Evolutionary conservation across 768 basidiomycete genomes (phyloP), one percentile per base, ranked within the genome.

Genomic region (Lentinula raphanica): DNA sequence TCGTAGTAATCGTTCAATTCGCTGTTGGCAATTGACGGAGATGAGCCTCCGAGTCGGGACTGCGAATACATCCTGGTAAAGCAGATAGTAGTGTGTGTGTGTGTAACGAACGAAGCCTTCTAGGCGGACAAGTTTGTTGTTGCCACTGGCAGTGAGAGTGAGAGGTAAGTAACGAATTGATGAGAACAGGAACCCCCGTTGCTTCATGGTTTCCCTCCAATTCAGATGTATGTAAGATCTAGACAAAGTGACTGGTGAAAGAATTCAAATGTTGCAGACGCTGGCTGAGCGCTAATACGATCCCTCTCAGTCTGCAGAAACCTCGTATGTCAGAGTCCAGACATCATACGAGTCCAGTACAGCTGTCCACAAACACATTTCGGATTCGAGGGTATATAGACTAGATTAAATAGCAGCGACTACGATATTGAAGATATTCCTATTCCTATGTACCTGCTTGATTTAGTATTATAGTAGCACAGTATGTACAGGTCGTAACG

Each of bases 1-100:
- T 57, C 56, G 21, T 57, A 57, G 35, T 49, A 57, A 27, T 57
- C 46, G 27, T 57, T 42, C 19, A 57, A 32, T 31, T 57, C 46
- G 19, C 31, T 40, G 55, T 35, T 54, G 51, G 51, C 23, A 23
- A 38, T 49, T 46, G 51, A 53, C 1, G 19, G 36, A 53, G 54
- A 23, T 27, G 40, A 35, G 25, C 32, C 45, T 57, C n/a, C n/a
- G n/a, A n/a, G n/a, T n/a, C 35, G 27, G 25, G 11, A 38, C 32
- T 46, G 56, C 25, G 46, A 35, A 45, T 57, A 57, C 56, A 57
- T 57, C 54, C 54, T 56, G 54, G 54, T 53, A 53, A 23, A 38
- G 51, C 51, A 53, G 51, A 6, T 28, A 31, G n/a, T n/a, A n/a
- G n/a, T n/a, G n/a, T n/a, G n/a, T n/a, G n/a, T n/a, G n/a, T n/a